Evolutionary conservation across 495 filamentous ascomycete species (phyloP).

Genomic region (Aspergillus avenaceus): DNA sequence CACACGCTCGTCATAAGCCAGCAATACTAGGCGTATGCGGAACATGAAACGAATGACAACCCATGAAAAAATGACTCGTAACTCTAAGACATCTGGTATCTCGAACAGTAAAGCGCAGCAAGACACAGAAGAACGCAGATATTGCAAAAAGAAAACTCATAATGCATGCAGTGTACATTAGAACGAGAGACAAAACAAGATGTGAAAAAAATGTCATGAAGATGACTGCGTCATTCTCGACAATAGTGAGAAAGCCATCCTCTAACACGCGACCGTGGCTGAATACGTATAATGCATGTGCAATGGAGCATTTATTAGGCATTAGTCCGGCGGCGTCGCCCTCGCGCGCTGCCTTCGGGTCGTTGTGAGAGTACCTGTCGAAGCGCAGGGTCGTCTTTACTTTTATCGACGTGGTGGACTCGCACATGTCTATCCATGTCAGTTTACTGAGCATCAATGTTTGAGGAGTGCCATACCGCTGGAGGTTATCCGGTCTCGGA

Average conservation of each 20-base stretch:
- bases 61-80: neutral
- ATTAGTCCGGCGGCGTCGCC: slow-evolving; percentile 65
- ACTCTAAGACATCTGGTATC: slow-evolving; percentile 21
- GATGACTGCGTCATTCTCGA: slow-evolving; percentile 13
- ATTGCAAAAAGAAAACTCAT: slow-evolving; percentile 26
- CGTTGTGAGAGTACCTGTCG: slow-evolving; percentile 79
- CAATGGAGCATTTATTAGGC: slow-evolving; percentile 11
- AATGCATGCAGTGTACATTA: slow-evolving; percentile 18
- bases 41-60: slow-evolving; percentile 10
- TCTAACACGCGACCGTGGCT: neutral
- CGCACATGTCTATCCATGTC: slow-evolving; percentile 66
- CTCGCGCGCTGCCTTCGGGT: slow-evolving; percentile 78
- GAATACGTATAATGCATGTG: neutral
- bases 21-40: slow-evolving; percentile 6
- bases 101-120: slow-evolving; percentile 7
- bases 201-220: slow-evolving; percentile 11
- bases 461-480: slow-evolving; percentile 62
- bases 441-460: neutral
- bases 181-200: slow-evolving; percentile 3
- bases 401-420: slow-evolving; percentile 83
- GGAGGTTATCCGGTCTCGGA: slow-evolving; percentile 93
- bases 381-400: slow-evolving; percentile 74
- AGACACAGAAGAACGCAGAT: neutral
- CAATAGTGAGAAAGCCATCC: slow-evolving; percentile 4
- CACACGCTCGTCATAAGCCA: slow-evolving; percentile 6